These are phyloP conservation scores for Kondoa subrosea DNA, from an alignment of 768 basidiomycete species.

Conservation along the genomic window DNA sequence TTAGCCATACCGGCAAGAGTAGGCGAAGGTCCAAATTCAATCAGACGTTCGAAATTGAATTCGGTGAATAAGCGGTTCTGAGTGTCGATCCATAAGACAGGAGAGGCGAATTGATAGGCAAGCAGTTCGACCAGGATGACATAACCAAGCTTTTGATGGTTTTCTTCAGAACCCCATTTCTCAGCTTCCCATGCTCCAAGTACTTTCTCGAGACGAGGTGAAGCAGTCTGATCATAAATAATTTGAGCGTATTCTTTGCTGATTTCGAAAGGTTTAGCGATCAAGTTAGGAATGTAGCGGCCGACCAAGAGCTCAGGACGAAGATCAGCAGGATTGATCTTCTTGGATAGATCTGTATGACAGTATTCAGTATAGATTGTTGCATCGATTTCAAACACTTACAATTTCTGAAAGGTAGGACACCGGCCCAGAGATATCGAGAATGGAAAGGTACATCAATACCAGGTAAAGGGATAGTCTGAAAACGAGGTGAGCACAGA, in stretches of 20 bases:
- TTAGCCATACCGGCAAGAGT: conserved; percentile 89
- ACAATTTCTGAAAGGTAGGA: conserved; percentile 23
- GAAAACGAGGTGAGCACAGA: no score
- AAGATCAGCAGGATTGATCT: conserved; percentile 77
- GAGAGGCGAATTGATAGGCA: conserved; percentile 95
- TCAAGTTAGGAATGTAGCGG: conserved; percentile 93
- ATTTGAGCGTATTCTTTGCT: conserved; percentile 74
- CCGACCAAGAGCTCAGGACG: conserved; percentile 87
- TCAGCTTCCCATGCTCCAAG: conserved; percentile 85
- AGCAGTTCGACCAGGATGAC: conserved; percentile 89
- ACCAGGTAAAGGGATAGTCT: conserved; percentile 57
- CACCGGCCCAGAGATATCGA: conserved; percentile 80
- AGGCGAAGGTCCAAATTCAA: conserved; percentile 91
- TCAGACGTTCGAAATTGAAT: conserved; percentile 76
- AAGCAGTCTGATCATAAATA: conserved; percentile 91
- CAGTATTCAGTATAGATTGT: no score
- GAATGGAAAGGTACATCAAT: conserved; percentile 99
- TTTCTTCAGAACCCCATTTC: conserved; percentile 58
- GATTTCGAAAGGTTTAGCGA: conserved; percentile 71
- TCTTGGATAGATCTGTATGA: conserved; percentile 73
- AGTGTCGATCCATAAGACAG: conserved; percentile 98
- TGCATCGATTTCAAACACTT: no score
- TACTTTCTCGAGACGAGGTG: conserved; percentile 87
- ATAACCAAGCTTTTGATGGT: conserved; percentile 86
- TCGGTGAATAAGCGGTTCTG: conserved; percentile 81